These are phyloP conservation scores for Lasiosphaeria hispida DNA, from an alignment of 495 filamentous ascomycete genomes.

Conservation along the genomic window DNA sequence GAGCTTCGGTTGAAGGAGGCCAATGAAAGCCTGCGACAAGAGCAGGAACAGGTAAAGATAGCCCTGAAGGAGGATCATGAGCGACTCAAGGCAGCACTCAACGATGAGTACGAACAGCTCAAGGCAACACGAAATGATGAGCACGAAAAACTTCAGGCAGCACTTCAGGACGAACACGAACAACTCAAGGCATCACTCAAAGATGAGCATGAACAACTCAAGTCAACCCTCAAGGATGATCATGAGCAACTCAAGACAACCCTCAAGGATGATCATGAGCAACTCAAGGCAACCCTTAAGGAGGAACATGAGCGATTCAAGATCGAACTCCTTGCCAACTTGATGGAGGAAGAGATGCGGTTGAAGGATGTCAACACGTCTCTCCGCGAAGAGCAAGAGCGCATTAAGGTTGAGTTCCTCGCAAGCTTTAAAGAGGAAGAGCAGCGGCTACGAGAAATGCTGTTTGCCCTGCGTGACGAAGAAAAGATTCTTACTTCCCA, in stretches of 20 bases:
- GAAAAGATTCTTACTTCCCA: slow-evolving; percentile 69
- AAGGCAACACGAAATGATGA: slow-evolving; percentile 3
- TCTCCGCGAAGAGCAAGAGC: slow-evolving; percentile 66
- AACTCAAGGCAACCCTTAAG: slow-evolving; percentile 21
- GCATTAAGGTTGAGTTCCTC: slow-evolving; percentile 62
- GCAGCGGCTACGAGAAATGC: slow-evolving; percentile 37
- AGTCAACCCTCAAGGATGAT: slow-evolving; percentile 3
- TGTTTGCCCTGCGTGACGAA: slow-evolving; percentile 55
- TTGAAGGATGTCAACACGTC: slow-evolving; percentile 71
- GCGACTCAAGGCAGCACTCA: slow-evolving; percentile 33
- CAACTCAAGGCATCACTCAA: slow-evolving; percentile 34
- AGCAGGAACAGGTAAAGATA: slow-evolving; percentile 49
- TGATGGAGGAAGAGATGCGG: slow-evolving; percentile 69
- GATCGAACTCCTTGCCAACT: slow-evolving; percentile 59
- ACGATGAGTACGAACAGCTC: slow-evolving; percentile 67
- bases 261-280: slow-evolving; percentile 22
- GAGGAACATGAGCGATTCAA: slow-evolving; percentile 31
- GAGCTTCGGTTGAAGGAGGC: not conserved
- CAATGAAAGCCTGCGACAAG: not conserved
- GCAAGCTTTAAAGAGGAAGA: slow-evolving; percentile 49
- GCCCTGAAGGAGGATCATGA: slow-evolving; percentile 48
- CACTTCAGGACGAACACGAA: slow-evolving; percentile 44
- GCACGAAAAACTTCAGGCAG: slow-evolving; percentile 50
- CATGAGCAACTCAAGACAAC: slow-evolving; percentile 6
- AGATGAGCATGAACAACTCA: slow-evolving; percentile 64